Conservation (phyloP, 441 rosid genomes). For the Adansonia rubrostipa region DNA sequence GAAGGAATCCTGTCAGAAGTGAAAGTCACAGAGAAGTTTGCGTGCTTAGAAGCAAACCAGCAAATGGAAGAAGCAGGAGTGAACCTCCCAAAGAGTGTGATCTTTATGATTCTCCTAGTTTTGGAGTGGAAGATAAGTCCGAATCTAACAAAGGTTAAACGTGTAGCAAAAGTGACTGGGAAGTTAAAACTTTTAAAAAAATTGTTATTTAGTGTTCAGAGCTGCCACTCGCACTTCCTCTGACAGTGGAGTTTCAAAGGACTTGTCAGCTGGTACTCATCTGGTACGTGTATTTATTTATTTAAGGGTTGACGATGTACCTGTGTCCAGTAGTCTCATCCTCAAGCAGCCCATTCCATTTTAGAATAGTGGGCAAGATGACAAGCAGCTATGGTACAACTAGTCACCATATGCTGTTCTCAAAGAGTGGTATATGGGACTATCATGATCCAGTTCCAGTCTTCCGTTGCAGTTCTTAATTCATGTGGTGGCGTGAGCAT, state of each 20-base stretch:
- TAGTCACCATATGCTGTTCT: neutral
- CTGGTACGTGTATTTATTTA: neutral
- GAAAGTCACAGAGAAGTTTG: conserved; percentile 37
- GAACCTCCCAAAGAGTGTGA: conserved; percentile 42
- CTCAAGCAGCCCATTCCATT: neutral
- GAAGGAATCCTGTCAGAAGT: conserved; percentile 20
- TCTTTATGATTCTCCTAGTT: conserved; percentile 29
- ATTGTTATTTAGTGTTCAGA: conserved; percentile 34
- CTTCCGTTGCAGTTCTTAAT: conserved; percentile 6
- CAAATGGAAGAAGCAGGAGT: conserved; percentile 56
- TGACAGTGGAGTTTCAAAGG: neutral
- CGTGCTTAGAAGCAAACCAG: conserved; percentile 35
- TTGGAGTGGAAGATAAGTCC: conserved; percentile 36
- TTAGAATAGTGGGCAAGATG: neutral
- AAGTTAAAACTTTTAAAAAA: conserved; percentile 39
- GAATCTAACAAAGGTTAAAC: conserved; percentile 36
- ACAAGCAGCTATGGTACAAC: neutral
- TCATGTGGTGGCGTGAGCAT: neutral
- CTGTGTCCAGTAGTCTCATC: neutral
- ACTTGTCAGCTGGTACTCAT: neutral
- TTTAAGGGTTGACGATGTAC: neutral
- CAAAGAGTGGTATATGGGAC: neutral
- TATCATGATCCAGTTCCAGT: conserved; percentile 12
- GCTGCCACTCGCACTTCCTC: neutral
- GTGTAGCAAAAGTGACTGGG: conserved; percentile 34